Evolutionary conservation across 208 protist genomes (phyloP), one percentile per base, ranked within the genome.

Genomic region (Crithidia sp.): DNA sequence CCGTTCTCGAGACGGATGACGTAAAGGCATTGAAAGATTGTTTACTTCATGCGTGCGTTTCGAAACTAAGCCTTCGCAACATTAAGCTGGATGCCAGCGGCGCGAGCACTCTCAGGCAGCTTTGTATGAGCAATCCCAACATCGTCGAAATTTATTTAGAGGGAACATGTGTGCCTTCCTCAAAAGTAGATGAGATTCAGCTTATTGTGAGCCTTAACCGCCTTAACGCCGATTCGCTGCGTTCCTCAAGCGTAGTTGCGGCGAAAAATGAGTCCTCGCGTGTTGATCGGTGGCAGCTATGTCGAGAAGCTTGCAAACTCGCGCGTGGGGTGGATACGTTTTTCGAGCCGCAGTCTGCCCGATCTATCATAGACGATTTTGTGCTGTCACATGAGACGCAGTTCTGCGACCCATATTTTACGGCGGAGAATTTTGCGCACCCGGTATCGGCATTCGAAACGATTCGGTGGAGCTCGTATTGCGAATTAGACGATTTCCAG

Each of bases 171-270:
- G 58, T 91, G 14, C 76, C 81, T 39, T 68, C 79, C 45, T 63
- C 28, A 10, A 55, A 85, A 62, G 49, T 79, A 37, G 67, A 79
- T 43, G 64, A 77, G 50, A 88, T 91, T 64, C 44, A 65, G 17
- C 62, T 81, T 6, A 77, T 82, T 63, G 73, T 83, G 3, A 72
- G 88, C 61, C 59, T 88, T 28, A 91, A 91, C 75, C 76, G 63
- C 14, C 59, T 88, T 1, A 75, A 74, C 39, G 67, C 52, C 0
- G 67, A 74, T 10, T 70, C 74, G 12, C 16, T 71, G 39, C 45
- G 14, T 2, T 70, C 67, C 1, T 74, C 43, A 0, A 60, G 39
- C 41, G 58, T 67, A 14, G 52, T 57, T 9, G 70, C 5, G 2
- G 58, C 39, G 40, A 58, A 40, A 17, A 71, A 71, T 50, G 67